Conservation (phyloP, 2,329 filamentous ascomycete species). For the Plectosphaerella sp. region DNA sequence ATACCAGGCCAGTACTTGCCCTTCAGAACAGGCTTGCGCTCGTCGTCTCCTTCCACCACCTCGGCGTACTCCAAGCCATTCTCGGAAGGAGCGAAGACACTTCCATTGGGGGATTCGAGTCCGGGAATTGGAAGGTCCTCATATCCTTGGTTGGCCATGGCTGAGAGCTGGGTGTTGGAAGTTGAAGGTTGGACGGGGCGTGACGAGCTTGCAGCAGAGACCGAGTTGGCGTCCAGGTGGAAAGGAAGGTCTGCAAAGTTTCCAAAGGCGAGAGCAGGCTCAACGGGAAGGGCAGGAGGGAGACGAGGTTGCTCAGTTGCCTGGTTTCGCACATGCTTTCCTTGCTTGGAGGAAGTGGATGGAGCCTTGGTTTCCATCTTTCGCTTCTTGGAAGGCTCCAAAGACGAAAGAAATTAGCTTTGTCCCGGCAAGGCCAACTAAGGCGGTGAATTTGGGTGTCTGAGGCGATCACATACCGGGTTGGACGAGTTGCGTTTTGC, state of each 20-base stretch:
- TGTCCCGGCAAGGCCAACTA: no score
- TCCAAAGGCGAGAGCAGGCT: background rate
- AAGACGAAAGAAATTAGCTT: background rate
- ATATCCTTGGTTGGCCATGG: background rate
- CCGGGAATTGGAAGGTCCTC: constrained; percentile 2
- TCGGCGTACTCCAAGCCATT: background rate
- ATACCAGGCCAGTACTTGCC: constrained; percentile 74
- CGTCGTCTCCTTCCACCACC: background rate
- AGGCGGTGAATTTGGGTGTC: no score
- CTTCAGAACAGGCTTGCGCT: constrained; percentile 47
- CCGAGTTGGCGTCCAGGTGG: background rate
- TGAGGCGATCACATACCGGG: background rate
- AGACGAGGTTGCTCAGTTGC: background rate
- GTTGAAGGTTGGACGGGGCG: no score
- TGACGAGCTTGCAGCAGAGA: background rate
- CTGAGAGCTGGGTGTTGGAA: background rate
- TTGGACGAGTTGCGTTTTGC: background rate
- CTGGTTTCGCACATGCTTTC: background rate
- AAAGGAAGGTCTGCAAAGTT: background rate
- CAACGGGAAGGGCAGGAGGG: background rate
- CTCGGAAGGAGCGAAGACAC: background rate
- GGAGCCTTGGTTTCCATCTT: background rate
- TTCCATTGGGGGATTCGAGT: background rate
- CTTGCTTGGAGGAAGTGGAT: no score
- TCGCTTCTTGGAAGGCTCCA: background rate